Conservation (phyloP, 805 yeast species). For the Saccharomyces jurei region DNA sequence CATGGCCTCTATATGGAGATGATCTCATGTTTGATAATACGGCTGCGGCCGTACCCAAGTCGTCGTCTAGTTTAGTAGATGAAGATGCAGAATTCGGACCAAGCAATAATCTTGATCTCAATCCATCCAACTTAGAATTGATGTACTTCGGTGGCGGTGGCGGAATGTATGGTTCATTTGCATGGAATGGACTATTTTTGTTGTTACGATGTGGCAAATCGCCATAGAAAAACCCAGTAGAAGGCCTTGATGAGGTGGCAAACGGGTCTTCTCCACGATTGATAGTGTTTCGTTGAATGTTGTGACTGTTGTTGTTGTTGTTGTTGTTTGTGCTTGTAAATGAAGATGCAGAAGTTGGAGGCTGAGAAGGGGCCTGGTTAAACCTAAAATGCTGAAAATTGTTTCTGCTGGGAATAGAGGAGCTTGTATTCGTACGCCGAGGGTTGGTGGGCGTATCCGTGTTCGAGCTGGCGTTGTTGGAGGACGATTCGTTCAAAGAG, state of each 20-base stretch:
- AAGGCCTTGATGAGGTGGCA: not conserved
- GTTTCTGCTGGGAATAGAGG: not conserved
- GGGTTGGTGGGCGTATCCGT: not conserved
- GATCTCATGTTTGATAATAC: slow-evolving; percentile 30
- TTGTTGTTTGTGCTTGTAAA: slow-evolving; percentile 2
- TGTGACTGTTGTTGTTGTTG: not conserved
- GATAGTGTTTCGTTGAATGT: not conserved
- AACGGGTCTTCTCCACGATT: not conserved
- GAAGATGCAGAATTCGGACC: slow-evolving; percentile 12
- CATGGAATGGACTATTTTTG: not conserved
- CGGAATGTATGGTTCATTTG: slow-evolving; percentile 12
- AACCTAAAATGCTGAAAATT: not conserved
- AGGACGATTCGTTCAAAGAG: slow-evolving; percentile 8
- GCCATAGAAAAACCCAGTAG: not conserved
- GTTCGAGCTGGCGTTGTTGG: not conserved
- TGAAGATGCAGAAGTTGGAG: slow-evolving; percentile 13
- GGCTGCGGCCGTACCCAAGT: slow-evolving; percentile 28
- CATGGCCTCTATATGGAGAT: slow-evolving; percentile 24
- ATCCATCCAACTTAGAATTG: slow-evolving; percentile 28
- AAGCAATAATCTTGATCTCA: slow-evolving; percentile 22
- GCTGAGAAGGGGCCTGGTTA: slow-evolving; percentile 9
- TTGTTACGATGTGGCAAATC: not conserved
- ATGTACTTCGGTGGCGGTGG: slow-evolving; percentile 25
- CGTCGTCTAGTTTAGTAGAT: slow-evolving; percentile 12
- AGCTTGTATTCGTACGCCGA: not conserved